phyloP scores from a whole-genome alignment of 2,329 filamentous ascomycete genomes.

The Penicillium sp. region DNA sequence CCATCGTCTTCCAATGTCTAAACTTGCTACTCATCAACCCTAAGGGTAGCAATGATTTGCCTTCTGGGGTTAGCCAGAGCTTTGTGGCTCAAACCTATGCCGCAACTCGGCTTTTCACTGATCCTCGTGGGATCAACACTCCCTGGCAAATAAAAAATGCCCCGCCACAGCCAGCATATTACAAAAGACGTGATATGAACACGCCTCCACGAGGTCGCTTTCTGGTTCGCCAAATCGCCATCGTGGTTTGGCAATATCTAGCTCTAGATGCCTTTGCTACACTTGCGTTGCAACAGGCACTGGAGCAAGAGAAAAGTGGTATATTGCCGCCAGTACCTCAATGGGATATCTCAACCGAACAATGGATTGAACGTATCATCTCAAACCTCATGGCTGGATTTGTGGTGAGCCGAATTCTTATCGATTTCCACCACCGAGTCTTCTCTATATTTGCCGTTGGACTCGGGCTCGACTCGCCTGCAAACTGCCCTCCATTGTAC shows the following conservation, averaged over 20 bases:
- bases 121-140: slow-evolving; percentile 14
- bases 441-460: slow-evolving; percentile 13
- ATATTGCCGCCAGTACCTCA: slow-evolving; percentile 2
- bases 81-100: background rate
- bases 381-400: slow-evolving; percentile 9
- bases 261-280: slow-evolving; percentile 4
- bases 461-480: slow-evolving; percentile 3
- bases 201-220: slow-evolving; percentile 9
- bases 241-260: slow-evolving; percentile 15
- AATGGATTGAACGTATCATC: slow-evolving; percentile 10
- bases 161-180: slow-evolving; percentile 11
- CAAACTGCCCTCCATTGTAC: slow-evolving; percentile 18
- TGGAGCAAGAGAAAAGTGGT: background rate
- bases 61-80: background rate
- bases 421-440: slow-evolving; percentile 14
- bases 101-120: slow-evolving; percentile 1
- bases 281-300: background rate
- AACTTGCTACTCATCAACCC: slow-evolving; percentile 5
- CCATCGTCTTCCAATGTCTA: slow-evolving; percentile 11
- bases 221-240: slow-evolving; percentile 10
- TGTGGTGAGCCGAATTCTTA: slow-evolving; percentile 8
- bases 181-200: background rate
- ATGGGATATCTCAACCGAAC: slow-evolving; percentile 8
- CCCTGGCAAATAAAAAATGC: slow-evolving; percentile 16
- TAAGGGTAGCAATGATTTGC: slow-evolving; percentile 3